Evolutionary conservation across 2,329 filamentous ascomycete genomes (phyloP).

Genomic region (Pestalotiopsis sp.): DNA sequence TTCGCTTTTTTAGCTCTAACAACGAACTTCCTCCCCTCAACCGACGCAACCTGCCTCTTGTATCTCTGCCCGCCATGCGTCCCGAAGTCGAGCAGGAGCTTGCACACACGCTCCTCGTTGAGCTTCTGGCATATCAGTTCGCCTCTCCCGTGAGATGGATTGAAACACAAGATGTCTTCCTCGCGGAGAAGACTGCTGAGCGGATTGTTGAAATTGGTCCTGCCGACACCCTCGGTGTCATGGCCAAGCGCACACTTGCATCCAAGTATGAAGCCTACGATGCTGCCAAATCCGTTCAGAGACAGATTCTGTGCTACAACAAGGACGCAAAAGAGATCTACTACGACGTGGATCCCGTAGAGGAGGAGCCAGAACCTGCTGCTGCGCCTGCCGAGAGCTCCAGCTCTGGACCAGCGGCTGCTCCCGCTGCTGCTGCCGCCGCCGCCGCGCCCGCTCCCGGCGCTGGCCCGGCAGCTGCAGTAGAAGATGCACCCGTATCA

Average conservation of each 20-base stretch:
- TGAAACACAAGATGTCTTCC: slow-evolving; percentile 99
- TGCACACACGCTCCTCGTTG: slow-evolving; percentile 94
- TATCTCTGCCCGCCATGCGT: slow-evolving; percentile 63
- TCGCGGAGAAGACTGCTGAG: slow-evolving; percentile 93
- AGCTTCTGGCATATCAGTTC: slow-evolving; percentile 99
- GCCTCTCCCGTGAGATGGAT: slow-evolving; percentile 99
- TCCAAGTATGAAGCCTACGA: slow-evolving; percentile 99
- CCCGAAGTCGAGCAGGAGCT: slow-evolving; percentile 99
- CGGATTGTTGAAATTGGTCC: slow-evolving; percentile 97
- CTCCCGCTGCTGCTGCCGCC: slow-evolving; percentile 38
- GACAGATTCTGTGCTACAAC: slow-evolving; percentile 98
- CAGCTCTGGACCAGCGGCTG: slow-evolving; percentile 37
- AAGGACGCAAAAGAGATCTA: slow-evolving; percentile 99
- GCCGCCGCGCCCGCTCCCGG: slow-evolving; percentile 59
- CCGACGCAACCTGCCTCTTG: slow-evolving; percentile 14
- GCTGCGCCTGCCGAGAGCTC: slow-evolving; percentile 43
- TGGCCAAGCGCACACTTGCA: slow-evolving; percentile 93
- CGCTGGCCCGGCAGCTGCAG: slow-evolving; percentile 81
- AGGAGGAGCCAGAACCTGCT: slow-evolving; percentile 77
- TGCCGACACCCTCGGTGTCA: slow-evolving; percentile 92
- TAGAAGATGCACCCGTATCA: slow-evolving; percentile 83
- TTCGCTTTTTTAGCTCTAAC: background rate
- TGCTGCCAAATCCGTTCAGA: slow-evolving; percentile 91
- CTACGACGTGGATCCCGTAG: slow-evolving; percentile 94
- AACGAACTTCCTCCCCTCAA: slow-evolving; percentile 10